These are phyloP conservation scores for Lipomyces sp. DNA, from an alignment of 805 yeast species.

Conservation along the genomic window DNA sequence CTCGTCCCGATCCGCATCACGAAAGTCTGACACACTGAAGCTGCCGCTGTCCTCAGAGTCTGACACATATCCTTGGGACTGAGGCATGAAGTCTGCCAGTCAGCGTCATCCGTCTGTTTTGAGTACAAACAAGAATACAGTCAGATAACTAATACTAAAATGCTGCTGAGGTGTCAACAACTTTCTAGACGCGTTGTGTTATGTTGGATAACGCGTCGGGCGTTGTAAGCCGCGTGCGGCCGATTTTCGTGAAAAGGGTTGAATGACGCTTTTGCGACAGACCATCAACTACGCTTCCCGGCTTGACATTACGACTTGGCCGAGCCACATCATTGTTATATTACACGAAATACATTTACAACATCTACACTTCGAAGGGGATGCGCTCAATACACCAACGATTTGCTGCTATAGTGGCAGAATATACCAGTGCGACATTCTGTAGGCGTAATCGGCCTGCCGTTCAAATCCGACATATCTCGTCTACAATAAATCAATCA, in stretches of 20 bases:
- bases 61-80: constrained; percentile 25
- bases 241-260: too few relatives aligned
- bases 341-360: too few relatives aligned
- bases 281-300: too few relatives aligned
- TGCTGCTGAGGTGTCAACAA: neutral
- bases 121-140: neutral
- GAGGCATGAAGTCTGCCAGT: constrained; percentile 22
- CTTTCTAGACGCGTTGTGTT: neutral
- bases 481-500: neutral
- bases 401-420: neutral
- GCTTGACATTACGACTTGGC: too few relatives aligned
- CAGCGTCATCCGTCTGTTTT: neutral
- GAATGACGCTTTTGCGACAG: too few relatives aligned
- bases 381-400: neutral
- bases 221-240: neutral
- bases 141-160: neutral
- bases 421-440: neutral
- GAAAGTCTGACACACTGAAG: constrained; percentile 6
- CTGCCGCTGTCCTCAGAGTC: constrained; percentile 34
- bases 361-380: neutral
- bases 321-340: too few relatives aligned
- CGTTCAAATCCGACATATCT: neutral
- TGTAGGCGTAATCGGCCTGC: neutral
- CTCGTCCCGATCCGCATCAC: constrained; percentile 18
- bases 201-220: neutral